These are phyloP conservation scores for Gossypium rotundifolium DNA, from an alignment of 345 rosid species.

Conservation along the genomic window DNA sequence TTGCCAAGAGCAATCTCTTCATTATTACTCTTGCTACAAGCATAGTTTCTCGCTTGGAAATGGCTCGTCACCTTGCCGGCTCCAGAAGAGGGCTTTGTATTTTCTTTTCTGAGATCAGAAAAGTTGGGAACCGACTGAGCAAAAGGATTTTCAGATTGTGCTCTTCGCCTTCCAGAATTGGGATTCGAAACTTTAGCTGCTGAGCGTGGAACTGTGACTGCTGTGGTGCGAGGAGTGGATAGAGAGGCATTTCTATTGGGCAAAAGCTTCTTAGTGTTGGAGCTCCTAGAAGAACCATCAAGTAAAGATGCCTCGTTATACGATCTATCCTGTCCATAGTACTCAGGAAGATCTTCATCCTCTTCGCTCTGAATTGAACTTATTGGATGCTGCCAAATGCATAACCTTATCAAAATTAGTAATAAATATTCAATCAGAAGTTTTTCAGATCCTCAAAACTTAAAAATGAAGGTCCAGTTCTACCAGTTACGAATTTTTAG, in stretches of 20 bases:
- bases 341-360: constrained; percentile 53
- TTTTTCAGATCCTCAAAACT: constrained; percentile 10
- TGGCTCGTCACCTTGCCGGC: constrained; percentile 50
- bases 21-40: constrained; percentile 53
- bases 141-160: constrained; percentile 65
- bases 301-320: constrained; percentile 33
- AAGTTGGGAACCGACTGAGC: constrained; percentile 86
- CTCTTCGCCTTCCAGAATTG: constrained; percentile 55
- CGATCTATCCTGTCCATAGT: constrained; percentile 39
- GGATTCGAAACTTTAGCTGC: constrained; percentile 53
- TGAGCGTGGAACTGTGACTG: constrained; percentile 51
- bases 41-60: constrained; percentile 52
- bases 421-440: constrained; percentile 3
- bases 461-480: constrained; percentile 16
- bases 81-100: constrained; percentile 61
- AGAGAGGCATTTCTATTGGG: constrained; percentile 47
- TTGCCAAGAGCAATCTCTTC: constrained; percentile 56
- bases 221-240: constrained; percentile 53
- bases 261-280: constrained; percentile 45
- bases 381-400: constrained; percentile 54
- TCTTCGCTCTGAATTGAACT: constrained; percentile 52
- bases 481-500: background rate
- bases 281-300: constrained; percentile 48
- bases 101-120: constrained; percentile 86
- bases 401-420: constrained; percentile 34